phyloP scores from a whole-genome alignment of 306 rosid genomes.

The Cyclanthera cordifolia region DNA sequence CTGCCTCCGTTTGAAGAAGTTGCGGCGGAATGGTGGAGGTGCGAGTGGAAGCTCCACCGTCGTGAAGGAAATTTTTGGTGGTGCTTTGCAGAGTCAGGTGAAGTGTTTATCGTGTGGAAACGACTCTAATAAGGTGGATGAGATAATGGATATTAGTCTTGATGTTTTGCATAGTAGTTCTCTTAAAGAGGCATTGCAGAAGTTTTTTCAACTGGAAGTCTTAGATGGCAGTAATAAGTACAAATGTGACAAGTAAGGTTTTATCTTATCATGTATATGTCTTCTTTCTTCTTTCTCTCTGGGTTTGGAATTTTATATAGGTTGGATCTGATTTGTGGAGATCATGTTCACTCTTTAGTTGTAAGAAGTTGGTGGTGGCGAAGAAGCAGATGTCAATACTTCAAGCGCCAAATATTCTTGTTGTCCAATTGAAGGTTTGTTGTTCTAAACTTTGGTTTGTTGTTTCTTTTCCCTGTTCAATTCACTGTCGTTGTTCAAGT shows the following conservation, averaged over 20 bases:
- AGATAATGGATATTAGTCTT: constrained; percentile 97
- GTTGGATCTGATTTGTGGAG: constrained; percentile 17
- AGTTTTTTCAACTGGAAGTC: constrained; percentile 82
- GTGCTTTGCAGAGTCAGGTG: constrained; percentile 98
- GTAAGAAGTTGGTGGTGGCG: constrained; percentile 84
- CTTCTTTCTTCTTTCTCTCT: background rate
- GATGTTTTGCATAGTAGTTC: constrained; percentile 91
- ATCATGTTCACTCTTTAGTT: constrained; percentile 34
- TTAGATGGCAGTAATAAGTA: constrained; percentile 92
- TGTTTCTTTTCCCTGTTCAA: constrained; percentile 7
- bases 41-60: constrained; percentile 24
- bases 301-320: background rate
- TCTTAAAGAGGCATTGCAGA: constrained; percentile 70
- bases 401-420: constrained; percentile 89
- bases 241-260: constrained; percentile 76
- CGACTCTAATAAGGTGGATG: constrained; percentile 97
- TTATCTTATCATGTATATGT: background rate
- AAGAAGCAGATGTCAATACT: constrained; percentile 90
- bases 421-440: constrained; percentile 81
- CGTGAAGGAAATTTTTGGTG: constrained; percentile 89
- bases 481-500: background rate
- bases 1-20: constrained; percentile 78
- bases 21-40: constrained; percentile 30
- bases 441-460: background rate
- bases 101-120: constrained; percentile 77